These are phyloP conservation scores for Jaapia argillacea DNA, from an alignment of 768 basidiomycete species.

Conservation along the genomic window DNA sequence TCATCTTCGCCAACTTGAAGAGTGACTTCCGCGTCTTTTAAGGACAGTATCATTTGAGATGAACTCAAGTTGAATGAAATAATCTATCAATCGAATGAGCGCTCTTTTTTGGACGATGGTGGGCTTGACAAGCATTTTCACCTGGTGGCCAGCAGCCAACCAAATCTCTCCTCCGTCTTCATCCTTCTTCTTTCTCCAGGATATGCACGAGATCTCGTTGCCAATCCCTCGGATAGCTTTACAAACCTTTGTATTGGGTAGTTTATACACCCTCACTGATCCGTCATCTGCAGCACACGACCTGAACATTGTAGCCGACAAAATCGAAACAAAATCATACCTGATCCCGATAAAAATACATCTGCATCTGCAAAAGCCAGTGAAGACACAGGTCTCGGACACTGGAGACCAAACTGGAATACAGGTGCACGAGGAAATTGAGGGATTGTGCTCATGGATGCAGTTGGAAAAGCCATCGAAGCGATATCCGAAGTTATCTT, in stretches of 20 bases:
- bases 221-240: constrained; percentile 53
- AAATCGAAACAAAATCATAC: no score
- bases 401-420: no score
- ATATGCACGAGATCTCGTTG: constrained; percentile 53
- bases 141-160: constrained; percentile 56
- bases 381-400: no score
- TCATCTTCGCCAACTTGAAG: constrained; percentile 41
- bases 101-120: neutral
- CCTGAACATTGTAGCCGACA: no score
- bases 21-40: constrained; percentile 34
- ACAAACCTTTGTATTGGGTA: constrained; percentile 46
- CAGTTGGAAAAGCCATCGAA: no score
- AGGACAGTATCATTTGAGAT: constrained; percentile 41
- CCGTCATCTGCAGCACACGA: constrained; percentile 72
- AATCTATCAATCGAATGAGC: no score
- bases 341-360: no score
- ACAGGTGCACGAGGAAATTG: no score
- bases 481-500: no score
- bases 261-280: constrained; percentile 52
- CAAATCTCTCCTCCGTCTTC: constrained; percentile 41
- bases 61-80: constrained; percentile 35
- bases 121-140: constrained; percentile 17
- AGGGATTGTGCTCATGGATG: no score
- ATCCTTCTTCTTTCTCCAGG: constrained; percentile 30
- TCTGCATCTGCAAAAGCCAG: no score